These are phyloP conservation scores for Colletotrichum acutatum DNA, from an alignment of 2,329 filamentous ascomycete genomes.

Conservation along the genomic window DNA sequence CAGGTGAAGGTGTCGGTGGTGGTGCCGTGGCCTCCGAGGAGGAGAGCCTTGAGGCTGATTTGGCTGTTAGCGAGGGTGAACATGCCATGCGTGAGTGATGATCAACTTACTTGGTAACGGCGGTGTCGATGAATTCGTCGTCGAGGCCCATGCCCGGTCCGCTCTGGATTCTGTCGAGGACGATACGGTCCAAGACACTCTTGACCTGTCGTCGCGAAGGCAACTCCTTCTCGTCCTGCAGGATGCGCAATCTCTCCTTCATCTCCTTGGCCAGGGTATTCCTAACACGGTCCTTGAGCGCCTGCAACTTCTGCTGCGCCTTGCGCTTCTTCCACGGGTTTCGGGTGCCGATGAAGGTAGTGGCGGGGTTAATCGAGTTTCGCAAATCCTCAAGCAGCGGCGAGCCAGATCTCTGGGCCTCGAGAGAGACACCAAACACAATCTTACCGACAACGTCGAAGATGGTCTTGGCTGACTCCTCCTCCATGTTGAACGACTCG, in stretches of 20 bases:
- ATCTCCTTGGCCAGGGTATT: conserved; percentile 22
- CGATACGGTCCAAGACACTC: conserved; percentile 40
- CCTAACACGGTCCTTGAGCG: conserved; percentile 19
- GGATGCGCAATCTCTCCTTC: conserved; percentile 7
- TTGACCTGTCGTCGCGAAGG: conserved; percentile 33
- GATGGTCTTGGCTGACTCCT: conserved; percentile 38
- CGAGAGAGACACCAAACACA: conserved; percentile 37
- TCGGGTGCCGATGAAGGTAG: conserved; percentile 16
- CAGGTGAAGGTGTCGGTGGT: conserved; percentile 38
- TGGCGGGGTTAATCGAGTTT: conserved; percentile 28
- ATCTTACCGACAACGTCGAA: conserved; percentile 40
- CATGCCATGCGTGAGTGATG: rapidly evolving
- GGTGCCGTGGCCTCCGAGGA: conserved; percentile 43
- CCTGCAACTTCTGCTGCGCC: conserved; percentile 13
- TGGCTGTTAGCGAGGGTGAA: not conserved
- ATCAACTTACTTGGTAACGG: conserved; percentile 23
- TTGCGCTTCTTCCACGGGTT: conserved; percentile 31
- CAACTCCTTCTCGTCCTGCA: conserved; percentile 36
- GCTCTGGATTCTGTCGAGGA: conserved; percentile 37
- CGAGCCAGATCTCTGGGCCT: conserved; percentile 37
- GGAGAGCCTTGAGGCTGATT: conserved; percentile 39
- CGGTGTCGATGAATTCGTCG: conserved; percentile 38
- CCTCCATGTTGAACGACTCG: conserved; percentile 39
- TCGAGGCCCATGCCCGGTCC: conserved; percentile 26
- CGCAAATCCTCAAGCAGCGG: conserved; percentile 36